Percentiles rank a stretch among this genome's conserved stretches.
These are phyloP conservation scores for Pterocarpus macrocarpus DNA, from an alignment of 306 rosid species.

Conservation along the genomic window DNA sequence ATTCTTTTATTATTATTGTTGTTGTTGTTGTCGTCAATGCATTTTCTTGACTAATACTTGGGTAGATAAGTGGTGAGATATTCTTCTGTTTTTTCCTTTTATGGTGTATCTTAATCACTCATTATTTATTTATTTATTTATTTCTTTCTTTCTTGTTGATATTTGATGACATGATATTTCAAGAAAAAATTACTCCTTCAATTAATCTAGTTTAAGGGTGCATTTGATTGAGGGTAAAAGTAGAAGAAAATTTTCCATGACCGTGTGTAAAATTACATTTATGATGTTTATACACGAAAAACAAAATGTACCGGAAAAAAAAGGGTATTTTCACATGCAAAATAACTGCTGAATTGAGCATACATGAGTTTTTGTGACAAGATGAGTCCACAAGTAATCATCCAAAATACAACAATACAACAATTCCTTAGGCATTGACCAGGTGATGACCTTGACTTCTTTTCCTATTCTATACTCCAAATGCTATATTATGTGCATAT, in stretches of 20 bases:
- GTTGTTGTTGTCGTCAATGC: no score
- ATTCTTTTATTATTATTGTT: no score
- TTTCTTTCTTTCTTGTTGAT: no score
- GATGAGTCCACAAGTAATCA: not conserved
- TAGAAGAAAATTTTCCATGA: not conserved
- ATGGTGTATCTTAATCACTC: no score
- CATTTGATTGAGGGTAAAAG: no score
- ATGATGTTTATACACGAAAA: not conserved
- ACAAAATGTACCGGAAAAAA: not conserved
- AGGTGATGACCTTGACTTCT: not conserved
- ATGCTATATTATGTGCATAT: no score
- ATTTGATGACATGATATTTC: no score
- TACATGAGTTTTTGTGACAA: not conserved
- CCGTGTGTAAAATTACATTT: no score
- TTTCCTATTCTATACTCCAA: not conserved
- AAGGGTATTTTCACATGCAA: not conserved
- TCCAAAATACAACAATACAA: not conserved
- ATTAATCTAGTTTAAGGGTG: not conserved
- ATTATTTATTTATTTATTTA: no score
- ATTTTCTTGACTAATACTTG: no score
- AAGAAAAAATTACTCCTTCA: not conserved
- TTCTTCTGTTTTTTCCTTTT: no score
- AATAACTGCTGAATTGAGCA: conserved; percentile 5
- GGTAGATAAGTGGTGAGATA: no score
- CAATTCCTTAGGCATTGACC: conserved; percentile 1